Base-by-base conservation (phyloP, 441 rosid genomes). In the Syzygium malaccense region DNA sequence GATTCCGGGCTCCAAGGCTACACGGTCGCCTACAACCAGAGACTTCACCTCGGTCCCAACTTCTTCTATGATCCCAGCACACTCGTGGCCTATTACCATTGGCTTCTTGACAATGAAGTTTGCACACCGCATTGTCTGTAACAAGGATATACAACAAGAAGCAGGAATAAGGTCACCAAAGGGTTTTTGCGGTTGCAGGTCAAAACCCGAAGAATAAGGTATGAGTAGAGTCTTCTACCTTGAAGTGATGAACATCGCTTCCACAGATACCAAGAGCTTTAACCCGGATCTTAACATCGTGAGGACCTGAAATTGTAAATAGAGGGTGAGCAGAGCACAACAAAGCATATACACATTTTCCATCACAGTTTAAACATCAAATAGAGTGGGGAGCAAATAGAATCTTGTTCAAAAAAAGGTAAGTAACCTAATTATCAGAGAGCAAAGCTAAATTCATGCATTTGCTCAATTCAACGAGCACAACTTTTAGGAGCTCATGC, bases 181-280 rank as follows among this genome's bases (percentile, higher is more conserved):
- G 51, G 83, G 13, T 23, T 75, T 6, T 37, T 75, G 51, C 5
- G 0, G n/a, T 12, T 0, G n/a, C 51, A 75, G 83, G 0, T 75
- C 18, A 75, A 75, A 37, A 41, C 1, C 3, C 0, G 10, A 41
- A 75, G n/a, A 75, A 75, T 75, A 41, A 26, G 10, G 5, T 12
- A 3, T 75, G n/a, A 41, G 83, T 23, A 75, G 83, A 23, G 83
- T 75, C 26, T 25, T 41, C 1, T 90, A 98, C 99, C 99, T 97
- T 98, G 90, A 98, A 96, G 90, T 93, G 95, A 87, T 98, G 99
- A 94, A 98, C 99, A 95, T 98, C 99, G 91, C 99, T 98, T 91
- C 99, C 99, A 56, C 98, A 98, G 33, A 98, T 96, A 55, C 99
- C 99, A 89, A 98, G 99, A 90, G 99, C 99, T 87, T 98, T 98